Percentiles rank a stretch among this genome's conserved stretches.
These are phyloP conservation scores for Auxenochlorella pyrenoidosa DNA, from an alignment of 139 green algal species.

Conservation along the genomic window DNA sequence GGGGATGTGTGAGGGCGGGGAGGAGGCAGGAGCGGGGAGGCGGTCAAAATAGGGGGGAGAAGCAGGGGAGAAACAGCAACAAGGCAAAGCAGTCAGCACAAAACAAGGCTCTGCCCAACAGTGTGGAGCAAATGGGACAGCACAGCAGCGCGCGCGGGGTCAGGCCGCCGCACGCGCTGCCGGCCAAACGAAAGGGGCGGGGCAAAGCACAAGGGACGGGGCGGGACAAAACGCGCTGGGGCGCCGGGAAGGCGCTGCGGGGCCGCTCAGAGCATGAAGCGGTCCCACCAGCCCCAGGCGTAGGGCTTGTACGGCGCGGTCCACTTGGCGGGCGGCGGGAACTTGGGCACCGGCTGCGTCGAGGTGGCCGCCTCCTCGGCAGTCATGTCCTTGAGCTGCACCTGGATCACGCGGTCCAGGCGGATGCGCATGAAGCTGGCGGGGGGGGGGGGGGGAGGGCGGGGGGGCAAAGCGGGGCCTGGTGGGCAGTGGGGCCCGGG, in stretches of 20 bases:
- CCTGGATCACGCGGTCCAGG: slow-evolving; percentile 86
- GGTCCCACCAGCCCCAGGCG: slow-evolving; percentile 62
- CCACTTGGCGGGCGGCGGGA: slow-evolving; percentile 73
- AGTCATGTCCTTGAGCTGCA: slow-evolving; percentile 70
- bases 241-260: background rate
- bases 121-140: background rate
- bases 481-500: too few species aligned
- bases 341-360: slow-evolving; percentile 67
- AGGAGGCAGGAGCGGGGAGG: background rate
- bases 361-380: slow-evolving; percentile 67
- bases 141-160: background rate
- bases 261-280: slow-evolving; percentile 44
- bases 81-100: background rate
- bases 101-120: background rate
- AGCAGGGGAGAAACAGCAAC: background rate
- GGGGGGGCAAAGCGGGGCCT: too few species aligned
- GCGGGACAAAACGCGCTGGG: background rate
- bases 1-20: background rate
- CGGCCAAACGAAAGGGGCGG: background rate
- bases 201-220: background rate
- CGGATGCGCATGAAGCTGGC: slow-evolving; percentile 94
- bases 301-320: slow-evolving; percentile 89
- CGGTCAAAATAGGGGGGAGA: background rate
- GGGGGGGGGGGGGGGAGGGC: background rate
- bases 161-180: too few species aligned